Percentiles rank a stretch among this genome's conserved stretches.
Evolutionary conservation across 208 protist genomes (phyloP).

Genomic region (Acanthamoeba healyi): DNA sequence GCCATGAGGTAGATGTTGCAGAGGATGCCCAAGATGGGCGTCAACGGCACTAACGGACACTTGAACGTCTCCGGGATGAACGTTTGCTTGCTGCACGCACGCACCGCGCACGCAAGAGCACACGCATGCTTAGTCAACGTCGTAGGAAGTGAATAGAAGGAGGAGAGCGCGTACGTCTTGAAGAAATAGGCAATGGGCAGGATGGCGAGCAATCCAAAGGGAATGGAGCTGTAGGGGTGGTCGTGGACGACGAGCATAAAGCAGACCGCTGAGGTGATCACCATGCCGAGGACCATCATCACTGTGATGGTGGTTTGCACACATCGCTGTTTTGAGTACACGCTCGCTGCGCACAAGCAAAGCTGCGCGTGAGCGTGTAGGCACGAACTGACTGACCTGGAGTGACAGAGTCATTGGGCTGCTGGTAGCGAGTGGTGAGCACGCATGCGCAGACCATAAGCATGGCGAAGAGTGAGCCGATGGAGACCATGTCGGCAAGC

Average conservation of each 20-base stretch:
- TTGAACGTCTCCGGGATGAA: slow-evolving; percentile 26
- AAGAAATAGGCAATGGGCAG: slow-evolving; percentile 29
- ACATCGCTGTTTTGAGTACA: too few species aligned
- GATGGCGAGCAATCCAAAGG: not conserved
- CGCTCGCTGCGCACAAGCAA: too few species aligned
- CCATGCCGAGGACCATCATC: slow-evolving; percentile 7
- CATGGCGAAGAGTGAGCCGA: slow-evolving; percentile 86
- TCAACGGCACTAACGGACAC: slow-evolving; percentile 55
- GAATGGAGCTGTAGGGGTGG: not conserved
- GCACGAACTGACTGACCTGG: not conserved
- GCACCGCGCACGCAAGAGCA: not conserved
- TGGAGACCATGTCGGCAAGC: slow-evolving; percentile 85
- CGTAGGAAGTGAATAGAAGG: not conserved
- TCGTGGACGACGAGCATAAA: not conserved
- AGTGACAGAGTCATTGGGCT: not conserved
- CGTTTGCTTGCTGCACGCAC: not conserved
- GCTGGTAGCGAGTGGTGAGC: slow-evolving; percentile 53
- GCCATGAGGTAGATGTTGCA: slow-evolving; percentile 57
- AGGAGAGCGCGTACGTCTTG: not conserved
- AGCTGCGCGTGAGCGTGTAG: not conserved
- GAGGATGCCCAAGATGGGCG: slow-evolving; percentile 33
- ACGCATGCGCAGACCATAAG: slow-evolving; percentile 83
- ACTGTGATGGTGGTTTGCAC: not conserved
- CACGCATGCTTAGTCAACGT: not conserved
- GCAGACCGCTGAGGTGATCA: not conserved